Conservation (phyloP, 805 yeast species). For the Pichia phayaonensis region DNA sequence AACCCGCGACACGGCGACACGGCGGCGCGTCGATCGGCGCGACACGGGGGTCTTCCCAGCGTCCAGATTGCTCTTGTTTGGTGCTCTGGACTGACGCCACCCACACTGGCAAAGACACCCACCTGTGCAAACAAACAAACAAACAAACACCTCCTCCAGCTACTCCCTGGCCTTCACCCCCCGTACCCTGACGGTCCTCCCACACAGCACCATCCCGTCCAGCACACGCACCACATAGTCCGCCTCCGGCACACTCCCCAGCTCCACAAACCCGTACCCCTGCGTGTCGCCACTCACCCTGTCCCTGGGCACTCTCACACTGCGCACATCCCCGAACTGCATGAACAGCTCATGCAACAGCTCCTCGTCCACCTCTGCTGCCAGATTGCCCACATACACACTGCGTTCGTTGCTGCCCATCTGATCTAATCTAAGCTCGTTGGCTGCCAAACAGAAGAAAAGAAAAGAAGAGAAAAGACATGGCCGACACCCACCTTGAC, state of each 20-base stretch:
- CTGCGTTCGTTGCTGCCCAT: constrained; percentile 30
- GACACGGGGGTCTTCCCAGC: too few relatives aligned
- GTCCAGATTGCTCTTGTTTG: too few relatives aligned
- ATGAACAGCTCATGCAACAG: constrained; percentile 73
- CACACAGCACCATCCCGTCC: constrained; percentile 54
- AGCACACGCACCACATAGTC: constrained; percentile 59
- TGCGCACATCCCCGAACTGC: constrained; percentile 74
- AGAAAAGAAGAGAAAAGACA: too few relatives aligned
- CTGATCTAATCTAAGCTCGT: too few relatives aligned
- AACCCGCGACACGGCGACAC: too few relatives aligned
- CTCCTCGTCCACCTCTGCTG: constrained; percentile 61
- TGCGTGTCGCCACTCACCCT: constrained; percentile 62
- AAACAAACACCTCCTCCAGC: too few relatives aligned
- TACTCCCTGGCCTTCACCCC: constrained; percentile 27
- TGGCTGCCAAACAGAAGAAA: too few relatives aligned
- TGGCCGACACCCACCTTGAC: too few relatives aligned
- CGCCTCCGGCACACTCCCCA: constrained; percentile 50
- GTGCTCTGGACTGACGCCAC: too few relatives aligned
- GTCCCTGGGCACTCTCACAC: constrained; percentile 73
- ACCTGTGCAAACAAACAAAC: too few relatives aligned
- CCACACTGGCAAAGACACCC: too few relatives aligned
- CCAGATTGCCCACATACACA: constrained; percentile 77
- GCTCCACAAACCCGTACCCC: constrained; percentile 86
- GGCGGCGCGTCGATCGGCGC: too few relatives aligned
- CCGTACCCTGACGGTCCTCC: constrained; percentile 52